phyloP scores from a whole-genome alignment of 169 alveolate genomes.

The Eimeria tenella region DNA sequence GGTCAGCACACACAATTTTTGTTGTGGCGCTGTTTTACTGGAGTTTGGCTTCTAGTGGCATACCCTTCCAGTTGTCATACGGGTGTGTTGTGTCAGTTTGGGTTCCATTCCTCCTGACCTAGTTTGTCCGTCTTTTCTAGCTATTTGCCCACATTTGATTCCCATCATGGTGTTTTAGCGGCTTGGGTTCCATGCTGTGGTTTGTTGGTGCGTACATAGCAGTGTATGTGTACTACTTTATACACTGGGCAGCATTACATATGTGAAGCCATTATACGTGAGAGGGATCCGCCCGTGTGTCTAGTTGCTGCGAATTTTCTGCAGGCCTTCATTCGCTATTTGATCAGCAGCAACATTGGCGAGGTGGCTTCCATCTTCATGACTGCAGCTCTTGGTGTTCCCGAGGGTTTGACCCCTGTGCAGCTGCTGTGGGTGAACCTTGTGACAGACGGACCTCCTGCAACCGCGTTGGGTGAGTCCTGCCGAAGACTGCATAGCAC shows the following conservation, averaged over 20 bases:
- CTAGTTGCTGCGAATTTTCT: not conserved
- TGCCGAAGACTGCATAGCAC: not conserved
- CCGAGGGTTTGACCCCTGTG: conserved; percentile 98
- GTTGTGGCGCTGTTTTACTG: no score
- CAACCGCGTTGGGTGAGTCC: conserved; percentile 96
- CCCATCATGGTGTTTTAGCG: no score
- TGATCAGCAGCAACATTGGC: conserved; percentile 99
- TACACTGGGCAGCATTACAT: no score
- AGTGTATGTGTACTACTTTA: not conserved
- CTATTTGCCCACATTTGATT: no score
- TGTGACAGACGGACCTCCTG: conserved; percentile 99
- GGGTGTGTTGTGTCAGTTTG: no score
- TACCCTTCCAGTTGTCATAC: no score
- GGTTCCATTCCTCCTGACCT: no score
- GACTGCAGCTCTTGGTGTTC: conserved; percentile 99
- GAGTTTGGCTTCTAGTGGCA: no score
- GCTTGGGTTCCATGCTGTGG: no score
- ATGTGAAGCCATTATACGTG: no score
- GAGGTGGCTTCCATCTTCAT: conserved; percentile 99
- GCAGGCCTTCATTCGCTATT: conserved; percentile 90
- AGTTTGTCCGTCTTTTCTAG: no score
- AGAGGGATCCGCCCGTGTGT: not conserved
- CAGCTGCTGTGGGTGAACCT: conserved; percentile 99
- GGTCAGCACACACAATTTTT: conserved; percentile 91
- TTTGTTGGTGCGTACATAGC: no score